These are phyloP conservation scores for Drechslerella coelobrocha DNA, from an alignment of 2,329 filamentous ascomycete genomes.

Conservation along the genomic window DNA sequence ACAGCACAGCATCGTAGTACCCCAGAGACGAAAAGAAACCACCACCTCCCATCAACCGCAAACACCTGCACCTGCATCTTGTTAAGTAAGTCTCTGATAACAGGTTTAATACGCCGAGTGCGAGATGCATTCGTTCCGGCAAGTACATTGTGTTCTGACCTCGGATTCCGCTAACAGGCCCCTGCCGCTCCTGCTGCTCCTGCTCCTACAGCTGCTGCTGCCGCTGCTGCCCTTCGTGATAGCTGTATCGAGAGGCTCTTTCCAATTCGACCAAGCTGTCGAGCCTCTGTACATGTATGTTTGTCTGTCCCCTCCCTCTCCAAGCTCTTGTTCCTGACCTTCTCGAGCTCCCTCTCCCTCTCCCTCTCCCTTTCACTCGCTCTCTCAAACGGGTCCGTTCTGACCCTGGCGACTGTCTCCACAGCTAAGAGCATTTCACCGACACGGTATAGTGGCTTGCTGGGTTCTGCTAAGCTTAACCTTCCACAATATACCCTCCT, in stretches of 20 bases:
- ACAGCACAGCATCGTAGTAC: slow-evolving; percentile 11
- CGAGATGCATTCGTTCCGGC: slow-evolving; percentile 46
- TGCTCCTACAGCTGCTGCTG: too few species aligned
- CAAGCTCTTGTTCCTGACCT: too few species aligned
- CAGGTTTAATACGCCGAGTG: slow-evolving; percentile 41
- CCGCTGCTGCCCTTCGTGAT: slow-evolving; percentile 36
- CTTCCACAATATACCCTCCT: slow-evolving; percentile 35
- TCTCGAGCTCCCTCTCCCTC: neutral
- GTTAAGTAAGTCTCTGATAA: slow-evolving; percentile 32
- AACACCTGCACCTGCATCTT: too few species aligned
- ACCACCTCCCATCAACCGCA: too few species aligned
- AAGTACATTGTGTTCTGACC: slow-evolving; percentile 30
- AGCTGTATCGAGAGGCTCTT: neutral
- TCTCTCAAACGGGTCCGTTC: slow-evolving; percentile 10
- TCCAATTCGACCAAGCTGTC: slow-evolving; percentile 20
- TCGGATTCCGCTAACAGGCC: slow-evolving; percentile 18
- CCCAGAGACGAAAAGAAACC: slow-evolving; percentile 26
- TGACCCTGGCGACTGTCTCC: slow-evolving; percentile 28
- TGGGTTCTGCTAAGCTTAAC: slow-evolving; percentile 38
- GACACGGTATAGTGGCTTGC: slow-evolving; percentile 36
- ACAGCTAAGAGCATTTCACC: slow-evolving; percentile 23
- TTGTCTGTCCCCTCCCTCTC: too few species aligned
- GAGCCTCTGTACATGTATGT: slow-evolving; percentile 13
- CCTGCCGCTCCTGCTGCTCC: too few species aligned
- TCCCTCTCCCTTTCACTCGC: slow-evolving; percentile 2